Evolutionary conservation across 352 stramenopile species (phyloP).

Genomic region (Globisporangium barbulae): DNA sequence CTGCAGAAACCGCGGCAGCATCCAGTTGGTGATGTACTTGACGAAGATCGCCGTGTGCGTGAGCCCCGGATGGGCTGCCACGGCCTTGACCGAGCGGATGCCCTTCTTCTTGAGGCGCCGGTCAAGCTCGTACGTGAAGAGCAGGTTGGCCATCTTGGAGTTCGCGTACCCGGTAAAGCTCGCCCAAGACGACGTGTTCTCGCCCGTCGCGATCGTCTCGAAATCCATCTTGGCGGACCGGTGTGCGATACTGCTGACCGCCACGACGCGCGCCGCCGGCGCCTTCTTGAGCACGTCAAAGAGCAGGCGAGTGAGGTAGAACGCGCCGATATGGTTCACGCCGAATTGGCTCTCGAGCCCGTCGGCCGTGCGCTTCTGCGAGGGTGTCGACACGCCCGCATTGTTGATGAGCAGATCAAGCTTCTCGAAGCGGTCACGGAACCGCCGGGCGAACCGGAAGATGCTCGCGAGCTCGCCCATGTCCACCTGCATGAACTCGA

Average conservation of each 20-base stretch:
- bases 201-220: conserved; percentile 6
- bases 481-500: conserved; percentile 28
- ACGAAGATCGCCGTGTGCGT: conserved; percentile 53
- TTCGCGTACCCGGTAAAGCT: conserved; percentile 43
- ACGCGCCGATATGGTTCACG: conserved; percentile 50
- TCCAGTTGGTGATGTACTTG: conserved; percentile 33
- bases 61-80: conserved; percentile 49
- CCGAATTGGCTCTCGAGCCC: conserved; percentile 46
- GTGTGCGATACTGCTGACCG: conserved; percentile 34
- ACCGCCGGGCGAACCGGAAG: conserved; percentile 14
- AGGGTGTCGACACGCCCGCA: conserved; percentile 23
- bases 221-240: conserved; percentile 19
- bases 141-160: conserved; percentile 55
- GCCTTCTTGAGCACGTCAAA: conserved; percentile 30
- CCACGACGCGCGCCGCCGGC: conserved; percentile 27
- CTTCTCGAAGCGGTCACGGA: conserved; percentile 18
- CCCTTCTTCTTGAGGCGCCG: conserved; percentile 31
- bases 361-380: conserved; percentile 8
- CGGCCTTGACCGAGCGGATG: conserved; percentile 39
- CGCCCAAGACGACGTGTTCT: conserved; percentile 13
- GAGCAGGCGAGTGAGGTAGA: conserved; percentile 43
- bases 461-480: conserved; percentile 23
- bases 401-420: conserved; percentile 39
- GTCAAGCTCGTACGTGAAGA: conserved; percentile 66
- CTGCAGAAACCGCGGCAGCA: conserved; percentile 30